Conservation (phyloP, 2,329 filamentous ascomycete genomes). For the Periconia sp. region DNA sequence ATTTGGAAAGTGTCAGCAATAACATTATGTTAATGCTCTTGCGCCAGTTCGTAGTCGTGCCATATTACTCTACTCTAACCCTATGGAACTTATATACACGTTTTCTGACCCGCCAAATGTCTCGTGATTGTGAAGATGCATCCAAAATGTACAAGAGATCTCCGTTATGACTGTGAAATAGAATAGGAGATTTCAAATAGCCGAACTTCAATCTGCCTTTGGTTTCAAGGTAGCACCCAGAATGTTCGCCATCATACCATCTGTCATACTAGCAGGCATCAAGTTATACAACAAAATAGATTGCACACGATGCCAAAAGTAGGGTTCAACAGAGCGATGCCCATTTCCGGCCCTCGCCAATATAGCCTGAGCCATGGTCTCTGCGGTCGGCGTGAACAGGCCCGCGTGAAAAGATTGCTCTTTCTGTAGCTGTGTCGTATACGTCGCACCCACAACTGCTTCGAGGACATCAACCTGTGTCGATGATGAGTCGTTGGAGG, state of each 20-base stretch:
- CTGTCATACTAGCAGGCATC: constrained; percentile 8
- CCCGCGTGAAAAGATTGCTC: constrained; percentile 2
- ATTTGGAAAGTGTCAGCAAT: too few species aligned
- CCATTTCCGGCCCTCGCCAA: constrained; percentile 8
- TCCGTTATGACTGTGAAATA: neutral
- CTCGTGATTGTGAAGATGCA: too few species aligned
- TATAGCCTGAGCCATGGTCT: constrained; percentile 5
- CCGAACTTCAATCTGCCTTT: neutral
- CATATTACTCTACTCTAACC: too few species aligned
- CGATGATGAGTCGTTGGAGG: neutral
- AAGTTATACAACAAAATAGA: neutral
- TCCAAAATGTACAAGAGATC: neutral
- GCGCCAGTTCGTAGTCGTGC: too few species aligned
- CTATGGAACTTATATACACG: too few species aligned
- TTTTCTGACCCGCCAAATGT: too few species aligned
- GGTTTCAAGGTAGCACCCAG: constrained; percentile 12
- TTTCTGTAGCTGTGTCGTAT: constrained; percentile 8
- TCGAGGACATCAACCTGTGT: constrained; percentile 7
- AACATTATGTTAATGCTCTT: too few species aligned
- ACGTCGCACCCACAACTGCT: constrained; percentile 8
- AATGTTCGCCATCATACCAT: constrained; percentile 9
- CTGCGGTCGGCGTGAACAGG: constrained; percentile 8
- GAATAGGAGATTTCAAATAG: neutral
- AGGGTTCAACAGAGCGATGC: constrained; percentile 4
- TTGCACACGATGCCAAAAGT: constrained; percentile 9